phyloP scores from a whole-genome alignment of 345 rosid species.

The Rhodamnia rubescens region DNA sequence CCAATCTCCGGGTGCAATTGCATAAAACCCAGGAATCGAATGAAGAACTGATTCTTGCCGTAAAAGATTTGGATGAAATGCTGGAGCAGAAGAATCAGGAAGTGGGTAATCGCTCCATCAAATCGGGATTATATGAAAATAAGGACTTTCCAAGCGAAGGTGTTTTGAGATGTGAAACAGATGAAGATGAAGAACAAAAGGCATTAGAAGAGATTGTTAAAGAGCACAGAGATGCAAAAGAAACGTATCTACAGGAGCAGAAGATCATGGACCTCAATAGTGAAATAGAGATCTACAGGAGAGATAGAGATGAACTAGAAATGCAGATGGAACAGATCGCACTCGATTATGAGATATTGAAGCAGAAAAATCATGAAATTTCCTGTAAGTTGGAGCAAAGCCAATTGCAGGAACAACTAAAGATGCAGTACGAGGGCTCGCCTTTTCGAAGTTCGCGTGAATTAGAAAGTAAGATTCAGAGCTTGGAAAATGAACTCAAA shows the following conservation, averaged over 20 bases:
- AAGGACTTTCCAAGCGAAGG: constrained; percentile 10
- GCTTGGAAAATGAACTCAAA: constrained; percentile 37
- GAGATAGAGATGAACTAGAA: constrained; percentile 84
- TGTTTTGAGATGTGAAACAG: constrained; percentile 26
- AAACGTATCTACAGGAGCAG: constrained; percentile 48
- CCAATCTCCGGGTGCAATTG: constrained; percentile 63
- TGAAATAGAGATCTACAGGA: constrained; percentile 67
- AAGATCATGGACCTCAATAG: constrained; percentile 50
- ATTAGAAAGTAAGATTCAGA: constrained; percentile 35
- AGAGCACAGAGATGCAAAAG: constrained; percentile 46
- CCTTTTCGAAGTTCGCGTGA: constrained; percentile 31
- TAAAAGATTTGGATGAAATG: constrained; percentile 75
- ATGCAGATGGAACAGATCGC: constrained; percentile 94
- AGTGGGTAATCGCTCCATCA: constrained; percentile 8
- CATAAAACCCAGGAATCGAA: constrained; percentile 88
- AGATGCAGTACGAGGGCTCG: constrained; percentile 63
- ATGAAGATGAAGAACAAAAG: constrained; percentile 78
- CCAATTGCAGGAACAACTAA: constrained; percentile 66
- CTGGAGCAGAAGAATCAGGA: constrained; percentile 47
- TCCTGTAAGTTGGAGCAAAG: constrained; percentile 78
- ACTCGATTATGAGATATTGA: constrained; percentile 88
- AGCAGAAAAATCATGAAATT: constrained; percentile 72
- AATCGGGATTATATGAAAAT: constrained; percentile 14
- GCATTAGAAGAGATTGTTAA: constrained; percentile 78
- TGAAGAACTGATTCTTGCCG: constrained; percentile 77